Conservation (phyloP, 169 alveolate genomes). For the Babesia gibsoni region DNA sequence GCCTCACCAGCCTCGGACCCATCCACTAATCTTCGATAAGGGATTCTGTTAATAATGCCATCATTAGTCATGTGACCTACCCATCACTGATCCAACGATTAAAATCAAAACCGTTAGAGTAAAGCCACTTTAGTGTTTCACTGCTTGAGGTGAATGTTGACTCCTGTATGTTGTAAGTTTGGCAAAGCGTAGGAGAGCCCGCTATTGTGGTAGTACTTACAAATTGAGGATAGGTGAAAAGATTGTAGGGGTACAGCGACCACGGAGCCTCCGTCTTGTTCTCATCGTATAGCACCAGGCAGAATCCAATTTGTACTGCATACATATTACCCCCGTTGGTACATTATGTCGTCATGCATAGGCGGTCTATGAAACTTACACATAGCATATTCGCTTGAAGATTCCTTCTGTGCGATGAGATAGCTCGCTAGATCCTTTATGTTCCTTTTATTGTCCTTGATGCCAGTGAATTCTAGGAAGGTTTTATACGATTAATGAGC, state of each 20-base stretch:
- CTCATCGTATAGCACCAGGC: slow-evolving; percentile 41
- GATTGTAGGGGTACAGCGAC: slow-evolving; percentile 68
- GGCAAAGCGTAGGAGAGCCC: too few species aligned
- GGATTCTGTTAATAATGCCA: neutral
- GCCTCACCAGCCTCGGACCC: neutral
- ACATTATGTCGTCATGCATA: too few species aligned
- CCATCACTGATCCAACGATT: slow-evolving; percentile 60
- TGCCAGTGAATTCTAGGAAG: slow-evolving; percentile 48
- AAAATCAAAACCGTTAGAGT: slow-evolving; percentile 45
- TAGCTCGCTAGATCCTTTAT: slow-evolving; percentile 15
- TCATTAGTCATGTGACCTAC: neutral
- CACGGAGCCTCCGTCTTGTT: slow-evolving; percentile 16
- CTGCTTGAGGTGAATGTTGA: slow-evolving; percentile 11
- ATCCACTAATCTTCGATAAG: slow-evolving; percentile 23
- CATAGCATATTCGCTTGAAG: neutral
- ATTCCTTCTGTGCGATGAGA: slow-evolving; percentile 17
- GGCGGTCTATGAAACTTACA: slow-evolving; percentile 24
- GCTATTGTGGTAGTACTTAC: too few species aligned
- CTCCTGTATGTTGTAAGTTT: slow-evolving; percentile 21
- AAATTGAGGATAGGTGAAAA: slow-evolving; percentile 51
- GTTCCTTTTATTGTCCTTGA: slow-evolving; percentile 4
- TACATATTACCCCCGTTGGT: neutral
- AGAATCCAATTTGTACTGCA: slow-evolving; percentile 69
- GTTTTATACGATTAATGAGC: neutral
- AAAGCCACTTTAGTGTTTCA: slow-evolving; percentile 49